Evolutionary conservation across 441 rosid genomes (phyloP).

Genomic region (Gossypium lobatum): DNA sequence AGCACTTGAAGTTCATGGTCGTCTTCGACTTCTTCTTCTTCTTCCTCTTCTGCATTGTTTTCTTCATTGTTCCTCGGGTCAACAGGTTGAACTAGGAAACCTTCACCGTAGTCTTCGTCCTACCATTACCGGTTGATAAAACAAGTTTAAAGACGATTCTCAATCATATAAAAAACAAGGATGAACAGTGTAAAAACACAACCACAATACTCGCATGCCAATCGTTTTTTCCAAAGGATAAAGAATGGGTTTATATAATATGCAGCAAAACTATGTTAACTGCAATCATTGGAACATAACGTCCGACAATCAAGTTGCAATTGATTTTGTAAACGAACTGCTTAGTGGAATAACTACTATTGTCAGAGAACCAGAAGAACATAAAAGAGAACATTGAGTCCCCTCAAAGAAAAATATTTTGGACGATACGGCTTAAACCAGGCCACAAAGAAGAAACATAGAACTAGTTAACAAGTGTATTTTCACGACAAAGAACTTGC

Average conservation of each 20-base stretch:
- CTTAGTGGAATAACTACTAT: no score
- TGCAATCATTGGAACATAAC: no score
- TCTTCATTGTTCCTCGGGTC: constrained; percentile 47
- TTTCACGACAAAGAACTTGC: background rate
- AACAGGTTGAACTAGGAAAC: constrained; percentile 59
- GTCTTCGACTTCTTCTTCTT: constrained; percentile 35
- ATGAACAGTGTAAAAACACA: background rate
- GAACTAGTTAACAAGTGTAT: background rate
- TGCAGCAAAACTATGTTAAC: no score
- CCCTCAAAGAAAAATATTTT: background rate
- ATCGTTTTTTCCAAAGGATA: no score
- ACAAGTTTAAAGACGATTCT: background rate
- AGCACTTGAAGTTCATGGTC: constrained; percentile 33
- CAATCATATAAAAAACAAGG: background rate
- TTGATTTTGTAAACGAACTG: no score
- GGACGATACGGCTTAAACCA: background rate
- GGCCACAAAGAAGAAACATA: background rate
- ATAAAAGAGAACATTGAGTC: background rate
- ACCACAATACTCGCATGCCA: no score
- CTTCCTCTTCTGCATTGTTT: constrained; percentile 41
- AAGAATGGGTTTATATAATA: no score
- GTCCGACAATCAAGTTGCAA: no score
- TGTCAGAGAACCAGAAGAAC: no score
- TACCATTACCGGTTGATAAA: constrained; percentile 22
- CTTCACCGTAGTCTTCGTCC: constrained; percentile 59